Evolutionary conservation across 1,284 basidiomycete species (phyloP), one percentile per base, ranked within the genome.

Genomic region (Ganoderma lingzhi): DNA sequence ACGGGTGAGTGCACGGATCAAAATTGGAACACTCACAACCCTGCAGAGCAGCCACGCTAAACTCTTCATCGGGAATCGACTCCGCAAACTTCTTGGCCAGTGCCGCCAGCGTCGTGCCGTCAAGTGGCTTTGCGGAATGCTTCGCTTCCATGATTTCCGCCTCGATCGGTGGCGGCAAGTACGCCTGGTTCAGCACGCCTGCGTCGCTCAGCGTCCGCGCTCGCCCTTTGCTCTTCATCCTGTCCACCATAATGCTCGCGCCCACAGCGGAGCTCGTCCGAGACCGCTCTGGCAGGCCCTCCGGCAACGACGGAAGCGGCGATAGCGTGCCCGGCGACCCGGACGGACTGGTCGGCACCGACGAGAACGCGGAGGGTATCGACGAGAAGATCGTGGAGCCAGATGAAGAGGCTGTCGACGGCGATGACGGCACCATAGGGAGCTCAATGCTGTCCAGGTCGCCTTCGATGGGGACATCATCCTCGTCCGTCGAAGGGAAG

Each of bases 31-130:
- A 88, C 91, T 86, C 79, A 93, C 91, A 95, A 78, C 93, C 94
- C 81, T 95, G 94, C 69, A 96, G 82, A 66, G 92, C 90, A n/a
- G 94, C 93, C 66, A 95, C 91, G 74, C 91, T 93, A 77, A 95
- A 94, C 80, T 92, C 91, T 53, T 92, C 89, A 32, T 93, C 91
- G 0, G 93, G 92, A 37, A 95, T 89, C 32, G 87, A 82, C 70
- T 91, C 90, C 4, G 93, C 91, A 76, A 95, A 96, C 67, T 83
- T 78, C 80, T 91, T 89, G 14, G 93, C 94, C 19, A 95, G 82
- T 19, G 81, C 77, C 39, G 86, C 87, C 37, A 94, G 84, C 67
- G 87, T 89, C 74, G 81, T 82, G 59, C 84, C 86, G 74, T 90
- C 88, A 67, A 94, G 82, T 8, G 90, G 89, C 70, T 87, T 87